Evolutionary conservation across 2,329 filamentous ascomycete species (phyloP).

Genomic region (Penicillium sp.): DNA sequence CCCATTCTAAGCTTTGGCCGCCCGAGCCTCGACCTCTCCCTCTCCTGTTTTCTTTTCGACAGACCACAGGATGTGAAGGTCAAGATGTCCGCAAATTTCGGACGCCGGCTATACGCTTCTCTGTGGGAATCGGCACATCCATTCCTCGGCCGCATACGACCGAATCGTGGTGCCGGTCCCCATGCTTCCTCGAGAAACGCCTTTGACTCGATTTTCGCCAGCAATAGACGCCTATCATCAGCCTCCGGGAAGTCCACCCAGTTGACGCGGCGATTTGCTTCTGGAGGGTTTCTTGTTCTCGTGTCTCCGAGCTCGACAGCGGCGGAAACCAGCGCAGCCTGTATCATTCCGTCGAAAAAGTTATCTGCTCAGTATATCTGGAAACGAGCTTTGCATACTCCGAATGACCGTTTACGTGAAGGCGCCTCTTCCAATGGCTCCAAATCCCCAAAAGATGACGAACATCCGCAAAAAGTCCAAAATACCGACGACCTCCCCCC

Average conservation of each 20-base stretch:
- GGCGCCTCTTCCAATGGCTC: slow-evolving; percentile 18
- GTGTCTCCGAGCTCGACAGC: slow-evolving; percentile 38
- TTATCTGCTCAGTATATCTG: slow-evolving; percentile 33
- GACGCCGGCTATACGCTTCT: slow-evolving; percentile 50
- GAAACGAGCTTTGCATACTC: slow-evolving; percentile 37
- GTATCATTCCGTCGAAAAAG: slow-evolving; percentile 33
- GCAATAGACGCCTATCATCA: slow-evolving; percentile 21
- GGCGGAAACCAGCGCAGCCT: slow-evolving; percentile 36
- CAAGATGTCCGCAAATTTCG: slow-evolving; percentile 51
- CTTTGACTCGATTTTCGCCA: slow-evolving; percentile 16
- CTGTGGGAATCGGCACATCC: slow-evolving; percentile 42
- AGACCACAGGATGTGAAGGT: slow-evolving; percentile 45
- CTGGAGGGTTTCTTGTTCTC: slow-evolving; percentile 57
- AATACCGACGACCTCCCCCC: slow-evolving; percentile 9
- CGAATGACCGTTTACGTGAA: slow-evolving; percentile 21
- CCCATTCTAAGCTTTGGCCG: slow-evolving; percentile 9
- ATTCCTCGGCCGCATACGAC: slow-evolving; percentile 32
- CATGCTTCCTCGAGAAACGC: slow-evolving; percentile 16
- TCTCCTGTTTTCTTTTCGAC: slow-evolving; percentile 2
- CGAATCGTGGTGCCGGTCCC: slow-evolving; percentile 25
- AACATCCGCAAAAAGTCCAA: slow-evolving; percentile 4
- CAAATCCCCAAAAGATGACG: slow-evolving; percentile 18
- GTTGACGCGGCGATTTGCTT: slow-evolving; percentile 56
- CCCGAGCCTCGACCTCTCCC: slow-evolving; percentile 6
- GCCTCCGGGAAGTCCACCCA: slow-evolving; percentile 36